Percentiles rank a stretch among this genome's conserved stretches.
phyloP scores from a whole-genome alignment of 352 stramenopile genomes.

The Paralagenidium karlingii region DNA sequence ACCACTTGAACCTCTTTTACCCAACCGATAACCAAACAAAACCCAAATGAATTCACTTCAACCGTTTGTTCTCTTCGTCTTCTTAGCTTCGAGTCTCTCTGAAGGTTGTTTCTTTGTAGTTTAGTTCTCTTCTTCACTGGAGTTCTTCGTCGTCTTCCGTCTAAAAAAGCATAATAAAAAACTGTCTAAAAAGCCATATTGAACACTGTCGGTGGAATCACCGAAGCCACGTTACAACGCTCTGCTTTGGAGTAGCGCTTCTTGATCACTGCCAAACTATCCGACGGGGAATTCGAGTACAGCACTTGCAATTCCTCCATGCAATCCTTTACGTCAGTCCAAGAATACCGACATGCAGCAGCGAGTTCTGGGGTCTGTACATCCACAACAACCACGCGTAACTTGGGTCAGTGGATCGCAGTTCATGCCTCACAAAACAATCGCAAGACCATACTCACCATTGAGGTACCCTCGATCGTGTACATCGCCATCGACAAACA shows the following conservation, averaged over 20 bases:
- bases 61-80: too few relatives aligned
- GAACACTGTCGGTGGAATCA: constrained; percentile 59
- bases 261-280: constrained; percentile 79
- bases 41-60: too few relatives aligned
- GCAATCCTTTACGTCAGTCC: constrained; percentile 66
- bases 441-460: constrained; percentile 20
- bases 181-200: constrained; percentile 67
- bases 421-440: neutral
- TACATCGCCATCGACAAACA: constrained; percentile 81
- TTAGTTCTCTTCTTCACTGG: neutral
- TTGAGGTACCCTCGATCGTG: constrained; percentile 67
- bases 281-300: constrained; percentile 68
- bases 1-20: too few relatives aligned
- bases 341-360: constrained; percentile 67
- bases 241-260: constrained; percentile 83
- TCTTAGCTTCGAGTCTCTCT: too few relatives aligned
- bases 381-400: neutral
- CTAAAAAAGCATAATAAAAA: too few relatives aligned
- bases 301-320: constrained; percentile 71
- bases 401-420: neutral
- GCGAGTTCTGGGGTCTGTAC: constrained; percentile 70
- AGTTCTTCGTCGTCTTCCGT: neutral
- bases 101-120: too few relatives aligned
- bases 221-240: constrained; percentile 57
- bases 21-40: too few relatives aligned